These are phyloP conservation scores for Basidiobolus meristosporus DNA, from an alignment of 371 early-diverging fungal genomes.

Conservation along the genomic window DNA sequence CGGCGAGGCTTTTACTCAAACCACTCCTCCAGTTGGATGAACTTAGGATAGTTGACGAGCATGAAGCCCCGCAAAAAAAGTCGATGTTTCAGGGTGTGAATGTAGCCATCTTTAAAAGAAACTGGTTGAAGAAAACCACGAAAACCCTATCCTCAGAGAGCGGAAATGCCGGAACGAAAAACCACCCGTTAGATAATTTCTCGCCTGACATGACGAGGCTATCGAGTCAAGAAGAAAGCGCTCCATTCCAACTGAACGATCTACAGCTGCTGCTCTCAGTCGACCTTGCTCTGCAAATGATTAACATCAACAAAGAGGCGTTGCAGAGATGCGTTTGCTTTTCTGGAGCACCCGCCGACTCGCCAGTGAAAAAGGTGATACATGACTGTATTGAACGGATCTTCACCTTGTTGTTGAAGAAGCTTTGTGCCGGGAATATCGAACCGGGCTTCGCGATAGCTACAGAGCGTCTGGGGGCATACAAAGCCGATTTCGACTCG, in stretches of 20 bases:
- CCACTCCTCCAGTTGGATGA: background rate
- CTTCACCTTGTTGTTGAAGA: slow-evolving; percentile 35
- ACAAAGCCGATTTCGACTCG: slow-evolving; percentile 17
- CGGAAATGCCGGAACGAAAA: slow-evolving; percentile 5
- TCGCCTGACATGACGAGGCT: no score
- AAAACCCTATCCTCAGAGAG: slow-evolving; percentile 2
- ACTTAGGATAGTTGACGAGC: background rate
- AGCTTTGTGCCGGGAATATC: slow-evolving; percentile 41
- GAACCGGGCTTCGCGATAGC: slow-evolving; percentile 50
- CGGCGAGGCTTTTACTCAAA: no score
- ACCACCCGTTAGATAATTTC: background rate
- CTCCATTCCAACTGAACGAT: slow-evolving; percentile 17
- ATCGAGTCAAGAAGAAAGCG: slow-evolving; percentile 4
- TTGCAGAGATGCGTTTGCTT: slow-evolving; percentile 43
- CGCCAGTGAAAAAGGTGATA: slow-evolving; percentile 3
- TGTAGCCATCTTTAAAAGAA: background rate
- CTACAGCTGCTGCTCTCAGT: slow-evolving; percentile 48
- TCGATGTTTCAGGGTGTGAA: background rate
- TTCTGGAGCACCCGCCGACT: slow-evolving; percentile 8
- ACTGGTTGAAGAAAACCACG: background rate
- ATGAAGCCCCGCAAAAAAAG: background rate
- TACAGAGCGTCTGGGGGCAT: slow-evolving; percentile 24
- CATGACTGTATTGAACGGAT: slow-evolving; percentile 35
- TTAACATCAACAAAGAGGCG: slow-evolving; percentile 64
- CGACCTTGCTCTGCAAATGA: slow-evolving; percentile 55